Conservation (phyloP, 1,284 basidiomycete genomes). For the Lignosus rhinocerotis region DNA sequence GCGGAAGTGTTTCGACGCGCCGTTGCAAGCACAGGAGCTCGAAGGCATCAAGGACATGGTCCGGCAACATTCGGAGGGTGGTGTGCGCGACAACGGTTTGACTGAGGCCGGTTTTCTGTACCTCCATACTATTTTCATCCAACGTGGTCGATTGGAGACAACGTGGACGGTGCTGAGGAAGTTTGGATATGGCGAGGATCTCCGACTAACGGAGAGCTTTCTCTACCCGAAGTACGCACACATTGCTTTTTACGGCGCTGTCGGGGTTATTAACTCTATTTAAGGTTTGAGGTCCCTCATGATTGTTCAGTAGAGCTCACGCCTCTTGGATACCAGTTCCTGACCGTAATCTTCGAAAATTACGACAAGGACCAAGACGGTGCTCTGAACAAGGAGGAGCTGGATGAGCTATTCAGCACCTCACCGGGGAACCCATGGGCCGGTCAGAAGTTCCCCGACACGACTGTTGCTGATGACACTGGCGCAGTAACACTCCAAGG, state of each 20-base stretch:
- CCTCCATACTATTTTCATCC: constrained; percentile 96
- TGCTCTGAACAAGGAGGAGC: constrained; percentile 83
- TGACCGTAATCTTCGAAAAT: constrained; percentile 95
- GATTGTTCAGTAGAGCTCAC: constrained; percentile 96
- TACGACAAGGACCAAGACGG: constrained; percentile 99
- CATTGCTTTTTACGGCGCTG: constrained; percentile 11
- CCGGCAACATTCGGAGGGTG: constrained; percentile 68
- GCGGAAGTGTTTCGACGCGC: constrained; percentile 94
- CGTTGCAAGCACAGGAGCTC: constrained; percentile 89
- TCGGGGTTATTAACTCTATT: constrained; percentile 4
- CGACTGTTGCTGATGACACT: constrained; percentile 86
- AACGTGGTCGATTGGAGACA: constrained; percentile 93
- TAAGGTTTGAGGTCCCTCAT: constrained; percentile 86
- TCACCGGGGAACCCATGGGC: constrained; percentile 95
- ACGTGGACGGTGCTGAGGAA: constrained; percentile 96
- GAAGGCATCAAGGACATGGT: constrained; percentile 91
- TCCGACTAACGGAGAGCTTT: constrained; percentile 87
- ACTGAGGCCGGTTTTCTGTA: constrained; percentile 95
- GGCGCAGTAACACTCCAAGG: constrained; percentile 94
- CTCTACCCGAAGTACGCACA: constrained; percentile 73
- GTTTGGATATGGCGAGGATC: constrained; percentile 95
- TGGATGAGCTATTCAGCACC: constrained; percentile 89
- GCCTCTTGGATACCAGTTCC: constrained; percentile 93
- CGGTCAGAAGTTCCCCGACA: constrained; percentile 84
- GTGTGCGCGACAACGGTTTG: constrained; percentile 74